These are phyloP conservation scores for Kregervanrija delftensis DNA, from an alignment of 805 yeast species.

Conservation along the genomic window DNA sequence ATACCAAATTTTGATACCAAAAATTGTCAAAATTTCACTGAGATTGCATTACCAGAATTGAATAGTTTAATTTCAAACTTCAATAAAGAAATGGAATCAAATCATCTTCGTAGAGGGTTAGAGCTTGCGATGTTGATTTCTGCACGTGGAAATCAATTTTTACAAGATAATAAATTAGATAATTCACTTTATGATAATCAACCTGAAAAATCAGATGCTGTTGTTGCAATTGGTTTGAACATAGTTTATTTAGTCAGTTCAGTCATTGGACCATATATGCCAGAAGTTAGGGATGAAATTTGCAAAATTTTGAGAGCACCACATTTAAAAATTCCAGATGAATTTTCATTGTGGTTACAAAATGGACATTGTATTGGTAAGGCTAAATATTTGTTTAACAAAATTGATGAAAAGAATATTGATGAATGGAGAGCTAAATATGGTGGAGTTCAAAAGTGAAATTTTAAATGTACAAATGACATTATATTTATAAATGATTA, in stretches of 20 bases:
- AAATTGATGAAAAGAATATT: conserved; percentile 86
- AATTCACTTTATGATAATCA: conserved; percentile 69
- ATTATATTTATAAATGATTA: no score
- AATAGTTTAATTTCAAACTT: conserved; percentile 56
- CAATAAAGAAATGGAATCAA: conserved; percentile 66
- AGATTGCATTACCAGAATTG: conserved; percentile 44
- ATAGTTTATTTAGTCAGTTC: conserved; percentile 82
- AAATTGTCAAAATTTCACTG: conserved; percentile 40
- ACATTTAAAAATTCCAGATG: conserved; percentile 65
- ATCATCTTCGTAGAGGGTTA: conserved; percentile 79
- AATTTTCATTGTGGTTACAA: conserved; percentile 58
- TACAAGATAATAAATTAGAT: conserved; percentile 94
- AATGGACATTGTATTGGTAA: conserved; percentile 85
- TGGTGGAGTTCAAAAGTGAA: conserved; percentile 62
- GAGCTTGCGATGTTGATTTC: conserved; percentile 89
- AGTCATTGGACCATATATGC: conserved; percentile 82
- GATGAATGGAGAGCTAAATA: conserved; percentile 81
- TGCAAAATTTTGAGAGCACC: conserved; percentile 80
- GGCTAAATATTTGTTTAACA: conserved; percentile 84
- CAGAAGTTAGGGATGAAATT: conserved; percentile 68
- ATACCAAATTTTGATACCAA: conserved; percentile 59
- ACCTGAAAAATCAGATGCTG: conserved; percentile 84
- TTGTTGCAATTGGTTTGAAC: conserved; percentile 86
- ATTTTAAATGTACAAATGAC: background rate
- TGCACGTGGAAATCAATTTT: conserved; percentile 88